Evolutionary conservation across 1,284 basidiomycete genomes (phyloP), one percentile per base, ranked within the genome.

Genomic region (Trametes sp.): DNA sequence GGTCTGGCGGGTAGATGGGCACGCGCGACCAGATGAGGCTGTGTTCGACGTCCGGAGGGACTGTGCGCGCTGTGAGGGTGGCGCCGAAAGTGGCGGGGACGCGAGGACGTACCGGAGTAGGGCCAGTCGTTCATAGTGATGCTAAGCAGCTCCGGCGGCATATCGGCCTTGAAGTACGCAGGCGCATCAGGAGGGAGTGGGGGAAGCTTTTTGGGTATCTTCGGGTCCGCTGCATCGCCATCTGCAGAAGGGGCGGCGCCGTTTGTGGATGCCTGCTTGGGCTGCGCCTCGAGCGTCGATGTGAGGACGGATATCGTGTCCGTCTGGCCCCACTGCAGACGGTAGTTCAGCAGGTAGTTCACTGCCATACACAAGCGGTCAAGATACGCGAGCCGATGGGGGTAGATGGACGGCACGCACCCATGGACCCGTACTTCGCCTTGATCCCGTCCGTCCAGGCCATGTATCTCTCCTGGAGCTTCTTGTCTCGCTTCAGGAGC

Each of bases 41-140:
- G 73, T 94, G 92, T 67, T 92, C 90, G 36, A 93, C 80, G 59
- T 89, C 87, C 2, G 82, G 72, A 4, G 92, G 92, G 10, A 93
- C 91, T 90, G 65, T 8, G 49, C 21, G 24, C 26, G 42, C 26
- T 38, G 24, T 19, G 23, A 49, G 21, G 28, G 44, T 0, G 2
- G 21, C 23, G 33, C 31, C 10, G n/a, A n/a, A n/a, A n/a, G n/a
- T n/a, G n/a, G n/a, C 42, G 26, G 19, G 23, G 61, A 33, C 8
- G 23, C 58, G 67, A 53, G 11, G 21, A n/a, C 77, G 38, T 68
- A 90, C 90, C 86, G 28, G 90, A 92, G 74, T 94, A 94, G 0
- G 92, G 92, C 92, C 92, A 94, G 71, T 93, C 91, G 69, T 94
- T 94, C 71, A 81, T 87, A 56, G 90, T 89, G 64, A 94, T 87